phyloP scores from a whole-genome alignment of 768 basidiomycete species.

The Tricholoma sp. region DNA sequence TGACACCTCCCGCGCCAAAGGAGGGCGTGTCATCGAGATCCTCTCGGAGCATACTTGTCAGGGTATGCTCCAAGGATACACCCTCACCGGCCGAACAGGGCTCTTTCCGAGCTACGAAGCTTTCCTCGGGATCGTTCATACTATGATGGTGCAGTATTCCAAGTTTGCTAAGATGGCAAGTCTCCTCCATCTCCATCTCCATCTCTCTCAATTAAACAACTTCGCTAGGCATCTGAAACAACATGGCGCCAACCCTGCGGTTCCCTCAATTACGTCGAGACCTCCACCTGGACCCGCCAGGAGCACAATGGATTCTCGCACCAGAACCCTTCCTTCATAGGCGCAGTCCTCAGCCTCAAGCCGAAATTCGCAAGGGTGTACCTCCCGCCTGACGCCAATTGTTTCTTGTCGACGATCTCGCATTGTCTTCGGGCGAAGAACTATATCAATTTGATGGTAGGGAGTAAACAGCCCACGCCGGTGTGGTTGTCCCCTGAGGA shows the following conservation, averaged over 20 bases:
- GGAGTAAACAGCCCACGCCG: slow-evolving; percentile 78
- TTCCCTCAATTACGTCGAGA: slow-evolving; percentile 83
- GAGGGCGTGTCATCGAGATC: slow-evolving; percentile 84
- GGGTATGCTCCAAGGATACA: slow-evolving; percentile 90
- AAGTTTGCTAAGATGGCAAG: slow-evolving; percentile 82
- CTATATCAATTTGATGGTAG: slow-evolving; percentile 85
- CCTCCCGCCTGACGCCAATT: slow-evolving; percentile 88
- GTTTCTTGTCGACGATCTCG: slow-evolving; percentile 74
- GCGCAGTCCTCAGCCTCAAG: slow-evolving; percentile 79
- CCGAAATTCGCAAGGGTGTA: slow-evolving; percentile 68
- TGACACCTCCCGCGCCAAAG: slow-evolving; percentile 57
- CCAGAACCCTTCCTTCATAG: slow-evolving; percentile 82
- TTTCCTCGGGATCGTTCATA: slow-evolving; percentile 85
- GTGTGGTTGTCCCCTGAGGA: slow-evolving; percentile 78
- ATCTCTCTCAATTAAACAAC: too few relatives aligned
- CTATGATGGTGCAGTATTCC: slow-evolving; percentile 87
- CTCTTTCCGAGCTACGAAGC: slow-evolving; percentile 91
- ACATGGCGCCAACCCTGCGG: slow-evolving; percentile 68
- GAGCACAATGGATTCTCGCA: slow-evolving; percentile 91
- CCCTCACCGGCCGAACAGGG: slow-evolving; percentile 79
- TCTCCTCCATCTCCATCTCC: not conserved
- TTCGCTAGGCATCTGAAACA: slow-evolving; percentile 47
- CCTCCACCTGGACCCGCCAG: slow-evolving; percentile 80
- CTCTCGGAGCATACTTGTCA: slow-evolving; percentile 87
- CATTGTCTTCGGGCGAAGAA: slow-evolving; percentile 83